phyloP scores from a whole-genome alignment of 2,329 filamentous ascomycete species.

The Curvularia sp. region DNA sequence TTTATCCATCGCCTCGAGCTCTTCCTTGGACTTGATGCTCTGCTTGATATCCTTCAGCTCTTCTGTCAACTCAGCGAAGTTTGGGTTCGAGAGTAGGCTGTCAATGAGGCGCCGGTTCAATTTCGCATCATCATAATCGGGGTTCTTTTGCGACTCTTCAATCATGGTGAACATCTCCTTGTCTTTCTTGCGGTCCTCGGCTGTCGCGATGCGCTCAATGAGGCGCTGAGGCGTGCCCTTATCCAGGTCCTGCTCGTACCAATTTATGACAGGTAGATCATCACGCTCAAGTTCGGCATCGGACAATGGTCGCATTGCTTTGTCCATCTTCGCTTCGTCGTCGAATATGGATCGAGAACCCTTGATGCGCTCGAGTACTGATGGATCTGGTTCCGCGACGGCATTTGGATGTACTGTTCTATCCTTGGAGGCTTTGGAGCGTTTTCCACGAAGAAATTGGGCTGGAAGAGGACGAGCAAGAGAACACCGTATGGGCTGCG shows the following conservation, averaged over 20 bases:
- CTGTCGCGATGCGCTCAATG: constrained; percentile 32
- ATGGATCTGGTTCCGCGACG: constrained; percentile 2
- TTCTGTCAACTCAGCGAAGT: constrained; percentile 38
- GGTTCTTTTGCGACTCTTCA: constrained; percentile 31
- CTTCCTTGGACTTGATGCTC: constrained; percentile 28
- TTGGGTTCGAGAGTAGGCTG: constrained; percentile 39
- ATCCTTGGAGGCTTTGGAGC: constrained; percentile 22
- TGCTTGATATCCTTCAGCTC: constrained; percentile 39
- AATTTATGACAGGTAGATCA: constrained; percentile 32
- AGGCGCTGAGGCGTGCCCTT: constrained; percentile 32
- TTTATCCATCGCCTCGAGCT: constrained; percentile 22
- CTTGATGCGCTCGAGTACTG: constrained; percentile 10
- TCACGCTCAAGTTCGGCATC: constrained; percentile 32
- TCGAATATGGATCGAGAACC: constrained; percentile 10
- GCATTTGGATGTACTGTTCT: constrained; percentile 14
- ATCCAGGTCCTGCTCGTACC: constrained; percentile 42
- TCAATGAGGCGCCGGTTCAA: constrained; percentile 39
- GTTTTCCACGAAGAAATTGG: constrained; percentile 33
- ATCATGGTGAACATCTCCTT: constrained; percentile 36
- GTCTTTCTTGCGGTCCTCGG: constrained; percentile 32
- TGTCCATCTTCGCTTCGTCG: constrained; percentile 15
- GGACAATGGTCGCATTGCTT: constrained; percentile 22
- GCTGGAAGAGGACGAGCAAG: constrained; percentile 24
- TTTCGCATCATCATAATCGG: constrained; percentile 39
- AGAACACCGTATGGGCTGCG: constrained; percentile 28